Percentiles rank a stretch among this genome's conserved stretches.
Evolutionary conservation across 768 basidiomycete genomes (phyloP).

Genomic region (Leccinum rimulosum): DNA sequence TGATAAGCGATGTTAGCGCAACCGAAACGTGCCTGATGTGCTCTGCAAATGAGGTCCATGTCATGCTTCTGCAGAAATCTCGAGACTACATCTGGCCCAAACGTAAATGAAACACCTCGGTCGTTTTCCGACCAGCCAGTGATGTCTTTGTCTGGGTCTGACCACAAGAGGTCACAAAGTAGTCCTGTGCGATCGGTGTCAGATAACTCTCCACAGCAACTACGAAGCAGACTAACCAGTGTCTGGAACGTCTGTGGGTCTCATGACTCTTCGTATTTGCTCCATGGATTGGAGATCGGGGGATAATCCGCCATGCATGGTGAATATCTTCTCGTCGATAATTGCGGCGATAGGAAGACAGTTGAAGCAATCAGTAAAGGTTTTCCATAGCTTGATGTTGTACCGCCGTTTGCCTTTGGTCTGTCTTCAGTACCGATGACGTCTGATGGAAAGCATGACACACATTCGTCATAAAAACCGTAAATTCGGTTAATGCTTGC

Average conservation of each 20-base stretch:
- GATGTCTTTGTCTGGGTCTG: conserved; percentile 99
- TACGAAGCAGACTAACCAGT: conserved; percentile 58
- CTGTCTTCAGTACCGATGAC: conserved; percentile 10
- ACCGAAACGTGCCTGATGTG: conserved; percentile 77
- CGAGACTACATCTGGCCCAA: conserved; percentile 96
- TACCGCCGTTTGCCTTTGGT: conserved; percentile 94
- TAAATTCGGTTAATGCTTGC: conserved; percentile 99
- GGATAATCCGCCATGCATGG: conserved; percentile 97
- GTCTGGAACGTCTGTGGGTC: conserved; percentile 98
- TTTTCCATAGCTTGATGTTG: conserved; percentile 99
- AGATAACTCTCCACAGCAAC: conserved; percentile 1
- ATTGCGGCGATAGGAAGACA: conserved; percentile 98
- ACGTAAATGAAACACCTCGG: conserved; percentile 97
- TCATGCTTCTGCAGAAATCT: conserved; percentile 99
- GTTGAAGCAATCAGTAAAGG: conserved; percentile 99
- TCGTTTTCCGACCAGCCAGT: conserved; percentile 99
- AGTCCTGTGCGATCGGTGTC: conserved; percentile 52
- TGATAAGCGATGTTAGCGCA: background rate
- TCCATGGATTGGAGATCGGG: conserved; percentile 99
- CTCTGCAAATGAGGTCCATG: conserved; percentile 98
- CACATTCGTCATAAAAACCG: conserved; percentile 99
- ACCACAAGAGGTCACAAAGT: conserved; percentile 96
- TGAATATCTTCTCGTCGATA: conserved; percentile 99
- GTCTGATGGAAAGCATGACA: conserved; percentile 32
- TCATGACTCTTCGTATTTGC: conserved; percentile 98